phyloP scores from a whole-genome alignment of 805 yeast species.

The Metschnikowia cerradonensis region DNA sequence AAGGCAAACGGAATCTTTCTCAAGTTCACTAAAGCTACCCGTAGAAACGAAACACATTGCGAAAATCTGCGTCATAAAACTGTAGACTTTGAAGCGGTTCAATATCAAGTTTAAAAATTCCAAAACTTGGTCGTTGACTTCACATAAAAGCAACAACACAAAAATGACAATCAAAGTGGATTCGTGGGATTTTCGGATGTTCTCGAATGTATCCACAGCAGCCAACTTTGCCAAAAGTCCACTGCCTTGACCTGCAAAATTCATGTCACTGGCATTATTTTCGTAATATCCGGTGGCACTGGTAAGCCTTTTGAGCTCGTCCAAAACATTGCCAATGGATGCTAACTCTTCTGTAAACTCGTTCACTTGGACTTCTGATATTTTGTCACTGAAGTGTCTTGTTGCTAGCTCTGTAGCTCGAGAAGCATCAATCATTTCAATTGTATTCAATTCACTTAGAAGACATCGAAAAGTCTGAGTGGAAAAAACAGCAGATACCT shows the following conservation, averaged over 20 bases:
- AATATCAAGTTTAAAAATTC: slow-evolving; percentile 23
- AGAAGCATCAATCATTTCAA: slow-evolving; percentile 11
- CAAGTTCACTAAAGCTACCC: slow-evolving; percentile 14
- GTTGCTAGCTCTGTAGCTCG: slow-evolving; percentile 24
- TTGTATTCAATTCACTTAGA: slow-evolving; percentile 8
- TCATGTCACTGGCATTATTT: background rate
- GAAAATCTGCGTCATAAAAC: slow-evolving; percentile 22
- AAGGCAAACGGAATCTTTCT: slow-evolving; percentile 12
- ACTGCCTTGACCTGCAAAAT: slow-evolving; percentile 14
- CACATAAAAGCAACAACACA: slow-evolving; percentile 31
- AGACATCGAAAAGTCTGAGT: slow-evolving; percentile 27
- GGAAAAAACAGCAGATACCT: slow-evolving; percentile 25
- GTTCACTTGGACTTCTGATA: slow-evolving; percentile 23
- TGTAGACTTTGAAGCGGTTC: slow-evolving; percentile 24
- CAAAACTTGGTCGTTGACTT: slow-evolving; percentile 26
- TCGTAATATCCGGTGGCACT: slow-evolving; percentile 9
- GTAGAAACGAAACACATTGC: slow-evolving; percentile 23
- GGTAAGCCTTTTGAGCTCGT: slow-evolving; percentile 22
- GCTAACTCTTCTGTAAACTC: slow-evolving; percentile 22
- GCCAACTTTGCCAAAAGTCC: slow-evolving; percentile 23
- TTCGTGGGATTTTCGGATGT: slow-evolving; percentile 27
- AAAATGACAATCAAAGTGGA: slow-evolving; percentile 26
- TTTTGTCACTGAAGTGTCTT: slow-evolving; percentile 21
- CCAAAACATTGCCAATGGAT: slow-evolving; percentile 24
- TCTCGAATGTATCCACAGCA: slow-evolving; percentile 25